Percentiles rank a stretch among this genome's conserved stretches.
phyloP scores from a whole-genome alignment of 164 flowering plant species.

The Magnolia officinalis region DNA sequence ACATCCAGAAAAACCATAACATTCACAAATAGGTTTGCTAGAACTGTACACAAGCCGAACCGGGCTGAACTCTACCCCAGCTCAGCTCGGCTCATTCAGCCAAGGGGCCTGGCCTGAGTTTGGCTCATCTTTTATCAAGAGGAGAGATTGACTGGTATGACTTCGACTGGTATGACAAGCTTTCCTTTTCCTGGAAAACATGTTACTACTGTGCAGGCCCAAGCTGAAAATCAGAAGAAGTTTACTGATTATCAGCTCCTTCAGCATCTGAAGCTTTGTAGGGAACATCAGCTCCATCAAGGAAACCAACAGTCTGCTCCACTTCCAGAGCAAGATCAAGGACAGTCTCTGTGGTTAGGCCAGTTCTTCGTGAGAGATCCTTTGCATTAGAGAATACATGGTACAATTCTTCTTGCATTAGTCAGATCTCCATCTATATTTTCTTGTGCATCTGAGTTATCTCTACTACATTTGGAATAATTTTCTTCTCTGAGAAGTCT shows the following conservation, averaged over 20 bases:
- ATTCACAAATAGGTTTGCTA: no score
- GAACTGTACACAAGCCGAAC: no score
- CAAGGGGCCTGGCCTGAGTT: no score
- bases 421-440: neutral
- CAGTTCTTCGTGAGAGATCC: constrained; percentile 65
- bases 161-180: constrained; percentile 20
- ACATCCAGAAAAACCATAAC: no score
- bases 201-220: constrained; percentile 38
- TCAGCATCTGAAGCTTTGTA: constrained; percentile 34
- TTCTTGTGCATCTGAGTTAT: no score
- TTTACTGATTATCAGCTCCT: constrained; percentile 33
- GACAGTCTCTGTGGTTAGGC: constrained; percentile 66
- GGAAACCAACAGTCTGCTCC: constrained; percentile 31
- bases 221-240: constrained; percentile 40
- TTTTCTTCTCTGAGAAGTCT: no score
- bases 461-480: no score
- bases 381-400: constrained; percentile 4
- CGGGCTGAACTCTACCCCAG: no score
- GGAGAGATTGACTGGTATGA: constrained; percentile 39
- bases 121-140: no score
- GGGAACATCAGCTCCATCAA: constrained; percentile 39
- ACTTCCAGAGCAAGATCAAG: constrained; percentile 62
- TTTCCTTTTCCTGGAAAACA: constrained; percentile 93
- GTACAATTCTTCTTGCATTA: neutral
- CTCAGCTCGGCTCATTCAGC: no score